phyloP scores from a whole-genome alignment of 2,329 filamentous ascomycete species.

The Clonostachys solani region DNA sequence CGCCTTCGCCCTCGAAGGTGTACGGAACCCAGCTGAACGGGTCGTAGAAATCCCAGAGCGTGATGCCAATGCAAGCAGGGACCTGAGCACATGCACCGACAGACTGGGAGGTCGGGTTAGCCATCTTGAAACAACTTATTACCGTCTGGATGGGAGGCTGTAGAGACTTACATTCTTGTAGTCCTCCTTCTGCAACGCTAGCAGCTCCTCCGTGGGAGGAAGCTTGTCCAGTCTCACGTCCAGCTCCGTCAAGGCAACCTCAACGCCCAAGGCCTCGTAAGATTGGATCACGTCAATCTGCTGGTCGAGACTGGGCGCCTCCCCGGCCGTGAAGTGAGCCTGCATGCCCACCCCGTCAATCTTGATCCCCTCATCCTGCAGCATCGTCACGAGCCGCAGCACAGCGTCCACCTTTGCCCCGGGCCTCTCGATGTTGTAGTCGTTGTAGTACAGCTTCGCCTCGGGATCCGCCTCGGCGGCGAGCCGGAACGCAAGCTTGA shows the following conservation, averaged over 20 bases:
- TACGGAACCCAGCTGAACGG: slow-evolving; percentile 34
- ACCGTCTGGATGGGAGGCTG: background rate
- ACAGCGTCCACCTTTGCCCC: slow-evolving; percentile 27
- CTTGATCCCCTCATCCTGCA: slow-evolving; percentile 31
- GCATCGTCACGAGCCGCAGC: slow-evolving; percentile 23
- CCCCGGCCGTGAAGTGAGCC: slow-evolving; percentile 40
- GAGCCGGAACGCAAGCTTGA: slow-evolving; percentile 45
- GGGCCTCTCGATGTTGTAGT: slow-evolving; percentile 48
- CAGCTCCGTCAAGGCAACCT: slow-evolving; percentile 51
- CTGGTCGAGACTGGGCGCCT: slow-evolving; percentile 29
- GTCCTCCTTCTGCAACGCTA: slow-evolving; percentile 19
- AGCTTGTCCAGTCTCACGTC: slow-evolving; percentile 36
- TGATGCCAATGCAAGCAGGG: slow-evolving; percentile 21
- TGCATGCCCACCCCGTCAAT: slow-evolving; percentile 51
- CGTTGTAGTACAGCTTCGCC: slow-evolving; percentile 56
- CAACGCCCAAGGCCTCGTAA: slow-evolving; percentile 38
- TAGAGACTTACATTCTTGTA: slow-evolving; percentile 16
- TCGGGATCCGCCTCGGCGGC: slow-evolving; percentile 40
- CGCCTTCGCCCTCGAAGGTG: slow-evolving; percentile 32
- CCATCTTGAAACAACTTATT: background rate
- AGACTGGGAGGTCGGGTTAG: slow-evolving; percentile 2
- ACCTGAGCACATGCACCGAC: slow-evolving; percentile 20
- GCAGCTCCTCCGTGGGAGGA: slow-evolving; percentile 16
- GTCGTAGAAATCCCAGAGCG: slow-evolving; percentile 28
- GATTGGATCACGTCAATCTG: slow-evolving; percentile 33